phyloP scores from a whole-genome alignment of 805 yeast species.

The Candida ipomoeae region DNA sequence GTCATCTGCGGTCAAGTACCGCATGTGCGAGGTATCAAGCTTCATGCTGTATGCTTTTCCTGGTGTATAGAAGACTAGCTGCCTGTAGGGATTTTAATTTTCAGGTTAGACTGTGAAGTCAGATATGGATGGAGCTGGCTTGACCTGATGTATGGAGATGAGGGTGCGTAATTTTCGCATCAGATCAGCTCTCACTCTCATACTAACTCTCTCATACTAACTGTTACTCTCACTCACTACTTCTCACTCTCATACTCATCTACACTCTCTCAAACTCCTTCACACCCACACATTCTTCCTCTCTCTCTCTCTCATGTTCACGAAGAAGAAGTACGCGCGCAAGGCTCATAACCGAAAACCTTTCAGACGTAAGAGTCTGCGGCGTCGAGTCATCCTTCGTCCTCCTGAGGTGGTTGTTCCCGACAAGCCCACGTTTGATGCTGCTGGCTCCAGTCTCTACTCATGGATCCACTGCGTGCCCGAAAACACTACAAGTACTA shows the following conservation, averaged over 20 bases:
- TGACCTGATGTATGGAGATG: background rate
- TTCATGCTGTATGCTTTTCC: constrained; percentile 51
- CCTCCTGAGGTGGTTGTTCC: constrained; percentile 1
- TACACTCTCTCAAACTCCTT: background rate
- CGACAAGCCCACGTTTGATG: constrained; percentile 13
- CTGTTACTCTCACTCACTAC: too few relatives aligned
- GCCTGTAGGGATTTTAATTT: too few relatives aligned
- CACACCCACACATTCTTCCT: background rate
- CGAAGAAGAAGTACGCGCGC: constrained; percentile 10
- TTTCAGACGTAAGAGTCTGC: constrained; percentile 6
- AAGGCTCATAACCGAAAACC: constrained; percentile 7
- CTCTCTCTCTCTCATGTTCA: constrained; percentile 11
- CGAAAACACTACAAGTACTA: background rate
- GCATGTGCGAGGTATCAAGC: constrained; percentile 88
- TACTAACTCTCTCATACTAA: background rate
- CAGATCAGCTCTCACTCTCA: background rate
- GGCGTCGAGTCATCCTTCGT: constrained; percentile 6
- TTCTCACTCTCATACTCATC: background rate
- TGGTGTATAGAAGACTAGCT: too few relatives aligned
- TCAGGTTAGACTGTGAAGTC: too few relatives aligned
- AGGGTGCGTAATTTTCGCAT: background rate
- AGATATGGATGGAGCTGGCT: too few relatives aligned
- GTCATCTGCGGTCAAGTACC: constrained; percentile 88
- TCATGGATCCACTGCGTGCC: constrained; percentile 14
- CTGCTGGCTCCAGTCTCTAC: constrained; percentile 15